phyloP scores from a whole-genome alignment of 75 land plant species.

The Pseudotsuga menziesii region DNA sequence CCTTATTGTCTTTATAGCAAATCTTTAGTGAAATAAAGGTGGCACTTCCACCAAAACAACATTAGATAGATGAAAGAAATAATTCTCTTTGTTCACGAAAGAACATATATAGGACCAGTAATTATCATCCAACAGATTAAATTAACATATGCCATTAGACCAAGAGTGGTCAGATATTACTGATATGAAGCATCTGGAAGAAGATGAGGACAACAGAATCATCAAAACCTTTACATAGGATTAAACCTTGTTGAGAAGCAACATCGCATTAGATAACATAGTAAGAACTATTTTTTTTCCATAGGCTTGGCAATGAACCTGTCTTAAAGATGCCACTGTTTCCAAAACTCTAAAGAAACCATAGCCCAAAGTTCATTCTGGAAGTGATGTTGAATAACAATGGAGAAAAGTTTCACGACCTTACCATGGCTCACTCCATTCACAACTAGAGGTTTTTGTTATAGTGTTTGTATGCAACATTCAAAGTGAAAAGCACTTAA shows the following conservation, averaged over 20 bases:
- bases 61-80: too few species aligned
- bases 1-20: too few species aligned
- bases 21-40: too few species aligned
- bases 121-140: too few species aligned
- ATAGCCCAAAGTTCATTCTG: not conserved
- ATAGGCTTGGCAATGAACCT: not conserved
- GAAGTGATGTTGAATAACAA: not conserved
- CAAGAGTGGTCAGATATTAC: not conserved
- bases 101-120: too few species aligned
- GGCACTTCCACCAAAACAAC: too few species aligned
- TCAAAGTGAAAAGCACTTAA: not conserved
- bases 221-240: not conserved
- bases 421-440: not conserved
- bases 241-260: not conserved
- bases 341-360: not conserved
- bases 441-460: not conserved
- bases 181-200: not conserved
- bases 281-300: not conserved
- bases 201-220: not conserved
- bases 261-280: not conserved
- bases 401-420: not conserved
- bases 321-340: not conserved
- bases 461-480: not conserved
- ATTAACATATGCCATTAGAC: not conserved
- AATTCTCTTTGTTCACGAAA: too few species aligned